Evolutionary conservation across 2,329 filamentous ascomycete genomes (phyloP).

Genomic region (Parafenestella ontariensis): DNA sequence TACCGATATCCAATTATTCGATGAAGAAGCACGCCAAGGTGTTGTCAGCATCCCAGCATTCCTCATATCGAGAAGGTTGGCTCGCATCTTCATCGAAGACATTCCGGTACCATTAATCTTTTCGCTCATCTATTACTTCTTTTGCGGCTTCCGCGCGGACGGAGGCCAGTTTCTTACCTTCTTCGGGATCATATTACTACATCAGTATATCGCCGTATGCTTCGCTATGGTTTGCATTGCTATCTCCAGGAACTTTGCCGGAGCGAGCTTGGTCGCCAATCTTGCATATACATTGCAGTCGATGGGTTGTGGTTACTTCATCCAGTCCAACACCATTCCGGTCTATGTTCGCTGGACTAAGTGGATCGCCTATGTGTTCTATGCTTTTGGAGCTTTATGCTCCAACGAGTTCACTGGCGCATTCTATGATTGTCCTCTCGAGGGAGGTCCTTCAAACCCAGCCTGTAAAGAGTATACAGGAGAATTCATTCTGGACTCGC

Average conservation of each 20-base stretch:
- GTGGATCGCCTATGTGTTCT: constrained; percentile 70
- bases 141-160: constrained; percentile 73
- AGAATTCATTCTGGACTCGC: constrained; percentile 69
- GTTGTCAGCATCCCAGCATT: constrained; percentile 74
- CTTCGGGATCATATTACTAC: constrained; percentile 71
- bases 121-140: constrained; percentile 77
- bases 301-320: constrained; percentile 78
- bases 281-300: constrained; percentile 75
- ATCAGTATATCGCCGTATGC: constrained; percentile 76
- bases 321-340: constrained; percentile 75
- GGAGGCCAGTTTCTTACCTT: constrained; percentile 74
- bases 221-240: constrained; percentile 74
- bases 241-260: constrained; percentile 70
- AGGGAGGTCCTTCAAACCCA: constrained; percentile 68
- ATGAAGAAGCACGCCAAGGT: constrained; percentile 76
- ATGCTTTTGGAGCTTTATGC: constrained; percentile 73
- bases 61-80: constrained; percentile 72
- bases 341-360: constrained; percentile 82
- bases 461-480: constrained; percentile 74
- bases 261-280: constrained; percentile 75
- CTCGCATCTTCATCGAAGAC: constrained; percentile 74
- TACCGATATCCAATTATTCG: constrained; percentile 76
- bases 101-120: constrained; percentile 75
- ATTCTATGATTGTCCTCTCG: constrained; percentile 75
- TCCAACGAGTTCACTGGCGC: constrained; percentile 75